Conservation (phyloP, 192 early-diverging fungal genomes). For the Gryganskiella cystojenkinii region DNA sequence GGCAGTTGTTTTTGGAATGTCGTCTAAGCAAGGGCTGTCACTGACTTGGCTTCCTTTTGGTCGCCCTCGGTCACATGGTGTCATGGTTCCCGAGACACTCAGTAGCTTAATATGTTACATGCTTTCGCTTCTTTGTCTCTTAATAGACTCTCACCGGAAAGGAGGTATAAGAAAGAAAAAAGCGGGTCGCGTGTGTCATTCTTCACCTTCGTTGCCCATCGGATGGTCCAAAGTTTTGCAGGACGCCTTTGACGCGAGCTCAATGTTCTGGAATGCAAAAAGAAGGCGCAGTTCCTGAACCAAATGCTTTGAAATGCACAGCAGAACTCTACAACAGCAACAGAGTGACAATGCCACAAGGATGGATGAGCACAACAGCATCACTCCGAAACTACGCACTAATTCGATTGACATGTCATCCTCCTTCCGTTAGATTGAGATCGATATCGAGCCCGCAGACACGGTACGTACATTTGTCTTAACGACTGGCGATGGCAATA, state of each 20-base stretch:
- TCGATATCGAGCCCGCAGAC: conserved; percentile 86
- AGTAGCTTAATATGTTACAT: background rate
- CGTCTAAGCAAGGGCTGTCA: background rate
- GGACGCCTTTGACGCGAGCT: background rate
- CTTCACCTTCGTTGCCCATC: background rate
- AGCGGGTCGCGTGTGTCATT: too few relatives aligned
- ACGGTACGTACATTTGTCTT: too few relatives aligned
- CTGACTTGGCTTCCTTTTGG: background rate
- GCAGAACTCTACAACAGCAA: background rate
- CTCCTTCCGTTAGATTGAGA: conserved; percentile 75
- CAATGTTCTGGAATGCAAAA: background rate
- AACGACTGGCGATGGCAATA: too few relatives aligned
- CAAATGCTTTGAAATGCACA: background rate
- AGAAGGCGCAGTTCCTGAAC: conserved; percentile 4
- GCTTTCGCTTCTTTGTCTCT: conserved; percentile 1
- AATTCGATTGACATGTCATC: conserved; percentile 3
- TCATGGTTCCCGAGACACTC: too few relatives aligned
- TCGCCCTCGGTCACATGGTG: too few relatives aligned
- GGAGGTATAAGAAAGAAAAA: too few relatives aligned
- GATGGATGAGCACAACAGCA: too few relatives aligned
- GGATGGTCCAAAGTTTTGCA: background rate
- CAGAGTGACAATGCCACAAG: too few relatives aligned
- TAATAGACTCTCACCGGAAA: conserved; percentile 88
- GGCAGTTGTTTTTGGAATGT: conserved; percentile 8
- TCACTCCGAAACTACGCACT: background rate